Evolutionary conservation across 148 eudicot genomes (phyloP).

Genomic region (Dysphania ambrosioides): DNA sequence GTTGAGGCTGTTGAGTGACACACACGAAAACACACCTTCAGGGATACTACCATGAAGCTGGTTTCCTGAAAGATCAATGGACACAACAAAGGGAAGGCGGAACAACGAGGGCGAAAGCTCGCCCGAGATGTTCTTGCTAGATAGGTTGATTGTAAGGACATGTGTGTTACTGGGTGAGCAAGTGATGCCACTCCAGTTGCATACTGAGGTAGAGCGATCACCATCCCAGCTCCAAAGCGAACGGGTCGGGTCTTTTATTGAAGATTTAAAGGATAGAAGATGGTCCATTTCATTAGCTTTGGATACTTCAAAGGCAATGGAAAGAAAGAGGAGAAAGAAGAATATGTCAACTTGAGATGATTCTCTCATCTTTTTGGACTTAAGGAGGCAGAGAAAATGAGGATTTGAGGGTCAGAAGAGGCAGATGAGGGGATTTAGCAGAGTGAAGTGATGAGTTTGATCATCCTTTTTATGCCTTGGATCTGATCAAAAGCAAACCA

Average conservation of each 20-base stretch:
- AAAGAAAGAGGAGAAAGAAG: constrained; percentile 10
- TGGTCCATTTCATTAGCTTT: constrained; percentile 37
- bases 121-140: constrained; percentile 62
- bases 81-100: constrained; percentile 36
- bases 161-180: constrained; percentile 43
- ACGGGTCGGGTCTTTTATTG: constrained; percentile 50
- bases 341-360: constrained; percentile 16
- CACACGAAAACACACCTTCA: constrained; percentile 29
- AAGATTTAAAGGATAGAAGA: constrained; percentile 53
- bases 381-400: constrained; percentile 4
- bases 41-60: constrained; percentile 57
- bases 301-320: constrained; percentile 20
- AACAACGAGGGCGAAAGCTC: constrained; percentile 45
- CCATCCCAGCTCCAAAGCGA: constrained; percentile 69
- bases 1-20: constrained; percentile 54
- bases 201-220: constrained; percentile 41
- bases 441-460: constrained; percentile 27
- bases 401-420: background rate
- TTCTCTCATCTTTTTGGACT: constrained; percentile 20
- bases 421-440: constrained; percentile 1
- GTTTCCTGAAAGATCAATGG: constrained; percentile 62
- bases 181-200: constrained; percentile 61
- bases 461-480: constrained; percentile 26
- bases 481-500: constrained; percentile 28
- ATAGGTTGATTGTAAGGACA: constrained; percentile 47